phyloP scores from a whole-genome alignment of 768 basidiomycete genomes.

The Rhodotorula kratochvilovae region DNA sequence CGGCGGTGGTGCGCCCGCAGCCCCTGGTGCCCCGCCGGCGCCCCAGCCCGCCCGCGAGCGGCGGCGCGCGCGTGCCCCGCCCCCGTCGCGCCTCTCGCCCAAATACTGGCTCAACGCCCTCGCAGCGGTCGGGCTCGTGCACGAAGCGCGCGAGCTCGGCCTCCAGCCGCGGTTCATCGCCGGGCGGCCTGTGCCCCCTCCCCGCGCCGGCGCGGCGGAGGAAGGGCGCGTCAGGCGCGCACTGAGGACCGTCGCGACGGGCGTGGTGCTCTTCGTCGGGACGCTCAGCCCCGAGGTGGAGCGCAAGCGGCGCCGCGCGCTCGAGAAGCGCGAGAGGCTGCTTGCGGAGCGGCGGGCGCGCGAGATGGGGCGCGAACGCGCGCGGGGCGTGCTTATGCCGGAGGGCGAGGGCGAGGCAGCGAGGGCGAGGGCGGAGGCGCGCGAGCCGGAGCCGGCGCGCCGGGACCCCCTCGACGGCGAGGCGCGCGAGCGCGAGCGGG shows the following conservation, averaged over 20 bases:
- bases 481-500: background rate
- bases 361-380: background rate
- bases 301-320: conserved; percentile 39
- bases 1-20: background rate
- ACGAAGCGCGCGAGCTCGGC: conserved; percentile 42
- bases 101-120: conserved; percentile 42
- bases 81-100: conserved; percentile 33
- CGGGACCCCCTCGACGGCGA: too few species aligned
- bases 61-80: conserved; percentile 1
- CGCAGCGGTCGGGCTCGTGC: conserved; percentile 39
- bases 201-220: background rate
- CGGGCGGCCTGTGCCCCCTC: conserved; percentile 14
- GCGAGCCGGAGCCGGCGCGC: too few species aligned
- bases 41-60: background rate
- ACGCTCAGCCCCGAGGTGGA: conserved; percentile 43
- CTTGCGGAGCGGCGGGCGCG: conserved; percentile 17
- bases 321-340: conserved; percentile 42
- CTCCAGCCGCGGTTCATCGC: conserved; percentile 32
- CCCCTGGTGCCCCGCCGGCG: background rate
- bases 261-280: conserved; percentile 39
- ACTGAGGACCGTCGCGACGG: conserved; percentile 13
- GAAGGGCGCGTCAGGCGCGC: background rate
- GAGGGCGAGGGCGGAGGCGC: background rate
- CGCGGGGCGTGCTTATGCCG: too few species aligned
- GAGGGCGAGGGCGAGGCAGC: background rate